Percentiles rank a stretch among this genome's conserved stretches.
Conservation (phyloP, 225 moss, liverwort and hornwort genomes). For the Pseudoscleropodium purum region DNA sequence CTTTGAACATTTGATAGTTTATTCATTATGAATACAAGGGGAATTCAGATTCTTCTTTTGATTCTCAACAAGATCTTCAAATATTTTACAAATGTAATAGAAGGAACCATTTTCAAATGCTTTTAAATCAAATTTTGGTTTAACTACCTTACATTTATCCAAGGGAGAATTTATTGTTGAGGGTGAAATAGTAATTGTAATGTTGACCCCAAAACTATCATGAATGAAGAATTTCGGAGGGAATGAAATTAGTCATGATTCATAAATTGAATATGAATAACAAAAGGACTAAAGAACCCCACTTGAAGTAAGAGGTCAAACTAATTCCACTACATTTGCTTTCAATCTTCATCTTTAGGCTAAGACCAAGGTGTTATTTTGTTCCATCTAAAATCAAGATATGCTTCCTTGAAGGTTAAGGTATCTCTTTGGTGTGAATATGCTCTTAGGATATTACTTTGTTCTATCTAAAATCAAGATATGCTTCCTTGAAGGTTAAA, state of each 20-base stretch:
- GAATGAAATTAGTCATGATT: neutral
- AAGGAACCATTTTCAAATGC: neutral
- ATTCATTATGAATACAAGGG: too few species aligned
- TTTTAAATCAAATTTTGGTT: fast-evolving
- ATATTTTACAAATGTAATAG: neutral
- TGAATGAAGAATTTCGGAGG: neutral
- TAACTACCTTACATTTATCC: fast-evolving
- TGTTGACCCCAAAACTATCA: fast-evolving
- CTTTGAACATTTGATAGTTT: neutral
- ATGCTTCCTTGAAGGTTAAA: neutral
- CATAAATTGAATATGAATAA: too few species aligned
- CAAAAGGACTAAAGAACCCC: fast-evolving
- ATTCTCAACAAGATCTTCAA: neutral
- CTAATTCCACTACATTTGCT: neutral
- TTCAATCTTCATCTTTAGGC: neutral
- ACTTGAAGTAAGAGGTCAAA: fast-evolving
- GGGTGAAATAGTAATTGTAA: neutral
- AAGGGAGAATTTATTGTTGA: neutral
- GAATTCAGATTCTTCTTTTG: too few species aligned
- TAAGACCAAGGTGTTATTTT: neutral
- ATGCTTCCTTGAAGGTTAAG: neutral
- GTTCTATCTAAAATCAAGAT: neutral
- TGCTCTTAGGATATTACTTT: neutral
- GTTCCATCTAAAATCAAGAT: neutral
- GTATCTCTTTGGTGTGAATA: neutral